A percentile compares a stretch with the other conserved stretches of the same genome.
Conservation (phyloP, 2,329 filamentous ascomycete species). For the Zopfia rhizophila region DNA sequence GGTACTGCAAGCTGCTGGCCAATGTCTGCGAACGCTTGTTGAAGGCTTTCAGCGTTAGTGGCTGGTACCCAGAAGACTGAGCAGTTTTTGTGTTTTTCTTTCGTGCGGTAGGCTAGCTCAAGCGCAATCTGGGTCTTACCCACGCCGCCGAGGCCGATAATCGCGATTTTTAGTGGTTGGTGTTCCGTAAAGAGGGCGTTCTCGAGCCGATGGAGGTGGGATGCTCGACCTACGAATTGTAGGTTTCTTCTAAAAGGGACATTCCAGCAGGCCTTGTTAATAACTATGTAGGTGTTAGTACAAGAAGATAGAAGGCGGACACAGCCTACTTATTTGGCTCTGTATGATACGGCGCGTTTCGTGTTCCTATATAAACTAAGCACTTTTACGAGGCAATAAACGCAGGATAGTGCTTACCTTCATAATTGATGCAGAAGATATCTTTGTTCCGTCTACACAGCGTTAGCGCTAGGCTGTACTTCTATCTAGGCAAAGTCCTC, state of each 20-base stretch:
- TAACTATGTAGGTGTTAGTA: too few relatives aligned
- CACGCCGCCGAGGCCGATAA: conserved; percentile 16
- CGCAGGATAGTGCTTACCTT: too few relatives aligned
- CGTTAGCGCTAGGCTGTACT: too few relatives aligned
- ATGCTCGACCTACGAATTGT: conserved; percentile 1
- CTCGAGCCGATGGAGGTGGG: conserved; percentile 1
- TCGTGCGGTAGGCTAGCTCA: conserved; percentile 17
- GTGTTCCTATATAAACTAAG: too few relatives aligned
- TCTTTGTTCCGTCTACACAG: not conserved
- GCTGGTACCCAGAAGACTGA: conserved; percentile 23
- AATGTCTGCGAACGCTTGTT: too few relatives aligned
- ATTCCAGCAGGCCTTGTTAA: conserved; percentile 8
- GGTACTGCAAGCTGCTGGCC: conserved; percentile 17
- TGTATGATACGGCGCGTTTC: too few relatives aligned
- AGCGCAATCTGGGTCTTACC: conserved; percentile 22
- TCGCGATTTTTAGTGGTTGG: conserved; percentile 15
- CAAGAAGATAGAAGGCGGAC: too few relatives aligned
- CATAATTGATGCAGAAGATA: too few relatives aligned
- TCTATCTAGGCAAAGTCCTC: conserved; percentile 7
- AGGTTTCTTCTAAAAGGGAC: conserved; percentile 5
- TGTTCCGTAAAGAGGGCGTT: not conserved
- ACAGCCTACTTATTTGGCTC: too few relatives aligned
- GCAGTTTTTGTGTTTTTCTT: conserved; percentile 18
- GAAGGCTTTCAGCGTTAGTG: conserved; percentile 20
- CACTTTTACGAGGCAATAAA: too few relatives aligned